phyloP scores from a whole-genome alignment of 2,329 filamentous ascomycete species.

The Monosporascus sp. region DNA sequence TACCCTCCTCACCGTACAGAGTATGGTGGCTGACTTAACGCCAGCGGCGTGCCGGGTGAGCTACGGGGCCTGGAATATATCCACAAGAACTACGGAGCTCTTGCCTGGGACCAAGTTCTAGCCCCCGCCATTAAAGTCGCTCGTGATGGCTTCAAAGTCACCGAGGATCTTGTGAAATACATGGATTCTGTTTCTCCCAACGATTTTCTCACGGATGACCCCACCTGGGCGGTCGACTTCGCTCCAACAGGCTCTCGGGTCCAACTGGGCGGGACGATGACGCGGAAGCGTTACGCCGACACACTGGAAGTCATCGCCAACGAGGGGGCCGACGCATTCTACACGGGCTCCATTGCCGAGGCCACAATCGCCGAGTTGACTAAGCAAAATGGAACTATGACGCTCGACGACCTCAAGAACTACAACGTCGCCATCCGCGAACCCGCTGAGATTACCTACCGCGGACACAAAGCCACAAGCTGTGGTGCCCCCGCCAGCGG shows the following conservation, averaged over 20 bases:
- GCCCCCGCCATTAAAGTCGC: constrained; percentile 67
- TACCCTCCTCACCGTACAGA: constrained; percentile 13
- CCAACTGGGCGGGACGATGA: constrained; percentile 32
- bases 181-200: constrained; percentile 49
- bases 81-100: constrained; percentile 59
- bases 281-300: constrained; percentile 48
- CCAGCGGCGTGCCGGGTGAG: constrained; percentile 63
- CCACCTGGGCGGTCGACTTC: constrained; percentile 78
- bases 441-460: constrained; percentile 56
- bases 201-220: constrained; percentile 65
- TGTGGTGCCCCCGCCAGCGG: constrained; percentile 70
- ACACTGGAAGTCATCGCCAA: constrained; percentile 46
- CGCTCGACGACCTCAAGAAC: constrained; percentile 68
- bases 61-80: constrained; percentile 69
- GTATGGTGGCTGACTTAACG: constrained; percentile 4
- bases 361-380: constrained; percentile 54
- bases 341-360: constrained; percentile 35
- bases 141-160: constrained; percentile 65
- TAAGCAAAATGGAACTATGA: constrained; percentile 70
- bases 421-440: constrained; percentile 63
- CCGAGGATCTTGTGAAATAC: constrained; percentile 59
- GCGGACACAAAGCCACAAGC: constrained; percentile 63
- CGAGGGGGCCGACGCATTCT: constrained; percentile 31
- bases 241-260: constrained; percentile 41
- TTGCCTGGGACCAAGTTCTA: constrained; percentile 63